Base-by-base conservation (phyloP, 495 filamentous ascomycete species). In the Tuber borchii region DNA sequence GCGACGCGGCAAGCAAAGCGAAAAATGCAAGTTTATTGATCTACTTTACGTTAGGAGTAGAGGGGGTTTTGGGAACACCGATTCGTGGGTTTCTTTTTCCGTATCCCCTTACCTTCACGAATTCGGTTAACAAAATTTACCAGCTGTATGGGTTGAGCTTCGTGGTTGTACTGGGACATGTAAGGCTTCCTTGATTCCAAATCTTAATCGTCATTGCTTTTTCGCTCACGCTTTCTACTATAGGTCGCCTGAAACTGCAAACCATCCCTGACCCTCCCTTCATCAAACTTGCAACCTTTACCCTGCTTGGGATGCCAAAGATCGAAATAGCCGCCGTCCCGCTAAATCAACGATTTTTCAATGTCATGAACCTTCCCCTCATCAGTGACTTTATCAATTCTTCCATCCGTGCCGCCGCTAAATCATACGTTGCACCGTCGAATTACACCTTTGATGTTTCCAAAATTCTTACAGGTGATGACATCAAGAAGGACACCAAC, bases 281-380 rank as follows among this genome's bases (percentile, higher is more conserved):
- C 83, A 87, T 92, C 82, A 86, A 88, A 56, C 85, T 93, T 12
- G 90, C 88, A 78, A 93, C 91, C 0, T 80, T 93, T 71, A 92
- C 90, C 1, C 89, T 93, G 77, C 87, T 93, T n/a, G 91, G 91
- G n/a, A 91, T 93, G 81, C 91, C 91, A 0, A 88, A 88, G 78
- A 91, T 90, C n/a, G 88, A 90, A 73, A 82, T 93, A 4, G 88
- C 89, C 0, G 92, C 91, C 77, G 86, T 89, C 19, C 91, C 91
- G 7, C 85, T 93, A 43, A 88, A 87, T 34, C 90, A 90, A 79
- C 87, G 88, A 70, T 88, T 87, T 42, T 85, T 90, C 34, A 92
- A 92, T 80, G 84, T 93, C 40, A 92, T 92, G 86, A 87, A 93
- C 79, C 83, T 93, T 3, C 91, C 91, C 0, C 82, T 92, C 4